A percentile compares a stretch with the other conserved stretches of the same genome.
These are phyloP conservation scores for Priceomyces medius DNA, from an alignment of 805 yeast genomes.

Conservation along the genomic window DNA sequence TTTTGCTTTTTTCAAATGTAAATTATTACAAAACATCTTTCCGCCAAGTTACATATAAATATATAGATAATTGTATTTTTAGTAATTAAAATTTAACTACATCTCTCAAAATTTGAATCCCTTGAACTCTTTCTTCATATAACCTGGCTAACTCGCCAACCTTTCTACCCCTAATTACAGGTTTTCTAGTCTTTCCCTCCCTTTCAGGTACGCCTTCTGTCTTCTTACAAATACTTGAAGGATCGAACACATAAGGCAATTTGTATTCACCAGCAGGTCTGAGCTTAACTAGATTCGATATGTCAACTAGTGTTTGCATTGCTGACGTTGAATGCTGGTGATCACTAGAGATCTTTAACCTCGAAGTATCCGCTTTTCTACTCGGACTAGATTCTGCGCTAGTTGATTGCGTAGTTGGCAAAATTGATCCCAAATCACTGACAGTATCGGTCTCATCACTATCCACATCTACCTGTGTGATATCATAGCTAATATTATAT, in stretches of 20 bases:
- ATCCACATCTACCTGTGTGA: constrained; percentile 29
- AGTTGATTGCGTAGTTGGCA: background rate
- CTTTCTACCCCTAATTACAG: constrained; percentile 53
- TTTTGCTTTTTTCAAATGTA: constrained; percentile 4
- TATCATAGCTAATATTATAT: constrained; percentile 34
- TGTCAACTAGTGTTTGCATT: background rate
- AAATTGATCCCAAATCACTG: background rate
- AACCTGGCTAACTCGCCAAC: constrained; percentile 63
- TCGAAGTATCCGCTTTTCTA: background rate
- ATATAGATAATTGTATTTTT: constrained; percentile 7
- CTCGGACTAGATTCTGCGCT: background rate
- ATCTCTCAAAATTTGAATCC: constrained; percentile 33
- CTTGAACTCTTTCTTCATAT: constrained; percentile 58
- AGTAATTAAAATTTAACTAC: constrained; percentile 9
- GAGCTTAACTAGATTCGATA: constrained; percentile 3
- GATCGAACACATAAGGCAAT: constrained; percentile 7
- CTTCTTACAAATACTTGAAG: background rate
- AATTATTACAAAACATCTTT: background rate
- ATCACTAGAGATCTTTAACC: background rate
- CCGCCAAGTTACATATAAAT: constrained; percentile 1
- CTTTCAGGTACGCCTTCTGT: background rate
- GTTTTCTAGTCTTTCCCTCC: constrained; percentile 20
- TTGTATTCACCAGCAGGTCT: constrained; percentile 3
- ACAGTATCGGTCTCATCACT: constrained; percentile 14
- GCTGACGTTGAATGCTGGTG: too few relatives aligned